Percentiles rank a stretch among this genome's conserved stretches.
These are phyloP conservation scores for Pseudogymnoascus destructans DNA, from an alignment of 2,329 filamentous ascomycete species.

Conservation along the genomic window DNA sequence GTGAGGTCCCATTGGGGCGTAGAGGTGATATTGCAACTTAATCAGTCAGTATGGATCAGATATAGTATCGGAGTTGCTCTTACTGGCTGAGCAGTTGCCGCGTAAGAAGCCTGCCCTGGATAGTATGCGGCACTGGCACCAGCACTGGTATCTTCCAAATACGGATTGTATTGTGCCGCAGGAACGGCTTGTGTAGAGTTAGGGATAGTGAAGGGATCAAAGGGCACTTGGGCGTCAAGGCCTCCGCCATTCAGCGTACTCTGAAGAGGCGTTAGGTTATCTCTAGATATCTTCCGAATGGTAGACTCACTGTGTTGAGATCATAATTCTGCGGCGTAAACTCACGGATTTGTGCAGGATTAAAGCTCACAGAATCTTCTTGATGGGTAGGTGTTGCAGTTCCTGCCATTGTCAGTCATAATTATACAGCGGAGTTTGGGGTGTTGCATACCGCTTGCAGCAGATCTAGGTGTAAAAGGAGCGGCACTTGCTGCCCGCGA, in stretches of 20 bases:
- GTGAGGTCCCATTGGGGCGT: slow-evolving; percentile 75
- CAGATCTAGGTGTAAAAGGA: slow-evolving; percentile 63
- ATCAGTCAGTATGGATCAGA: slow-evolving; percentile 16
- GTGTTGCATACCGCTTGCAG: slow-evolving; percentile 25
- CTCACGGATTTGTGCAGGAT: slow-evolving; percentile 43
- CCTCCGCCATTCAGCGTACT: slow-evolving; percentile 34
- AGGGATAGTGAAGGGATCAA: slow-evolving; percentile 52
- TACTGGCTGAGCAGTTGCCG: slow-evolving; percentile 45
- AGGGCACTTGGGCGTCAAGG: slow-evolving; percentile 37
- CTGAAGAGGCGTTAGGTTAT: slow-evolving; percentile 19
- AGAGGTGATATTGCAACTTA: slow-evolving; percentile 83
- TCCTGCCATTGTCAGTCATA: slow-evolving; percentile 20
- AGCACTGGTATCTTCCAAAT: slow-evolving; percentile 53
- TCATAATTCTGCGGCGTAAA: slow-evolving; percentile 47
- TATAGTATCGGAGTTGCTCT: slow-evolving; percentile 18
- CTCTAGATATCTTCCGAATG: not conserved
- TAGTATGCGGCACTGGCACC: slow-evolving; percentile 53
- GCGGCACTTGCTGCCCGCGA: slow-evolving; percentile 83
- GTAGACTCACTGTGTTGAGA: slow-evolving; percentile 34
- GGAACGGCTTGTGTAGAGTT: slow-evolving; percentile 39
- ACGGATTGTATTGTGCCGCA: slow-evolving; percentile 54
- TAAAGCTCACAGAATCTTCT: slow-evolving; percentile 35
- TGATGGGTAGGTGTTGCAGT: slow-evolving; percentile 24
- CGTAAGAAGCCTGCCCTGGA: slow-evolving; percentile 40
- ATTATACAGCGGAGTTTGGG: not conserved